Base-by-base conservation (phyloP, 129 eudicot species). In the carrot (Daucus carota) region DNA sequence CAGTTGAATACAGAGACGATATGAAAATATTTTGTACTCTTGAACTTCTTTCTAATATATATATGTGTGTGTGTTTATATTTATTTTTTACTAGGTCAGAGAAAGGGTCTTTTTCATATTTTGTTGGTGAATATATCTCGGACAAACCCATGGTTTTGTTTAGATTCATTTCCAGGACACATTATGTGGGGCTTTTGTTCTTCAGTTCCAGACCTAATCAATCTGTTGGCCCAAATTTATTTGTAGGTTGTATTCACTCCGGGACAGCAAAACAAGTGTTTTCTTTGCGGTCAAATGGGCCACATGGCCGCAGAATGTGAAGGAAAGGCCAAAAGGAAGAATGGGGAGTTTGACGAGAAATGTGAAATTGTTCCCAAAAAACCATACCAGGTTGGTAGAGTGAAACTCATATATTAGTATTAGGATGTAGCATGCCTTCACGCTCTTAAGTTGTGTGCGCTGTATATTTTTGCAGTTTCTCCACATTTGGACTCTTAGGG, bases 221-320 rank as follows among this genome's bases (percentile, higher is more conserved):
- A 20, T 66, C n/a, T 34, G 34, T 67, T 34, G n/a, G 8, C 65
- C 42, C 8, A 31, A 72, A 36, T 81, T 75, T 44, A n/a, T 44
- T 70, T 63, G 62, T 52, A 94, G 98, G 98, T 94, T 86, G 86
- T 94, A 57, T 85, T 66, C 74, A 82, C 85, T 47, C 88, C 90
- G 14, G 99, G 99, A 50, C 99, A 95, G 77, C 97, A 89, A 81
- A 96, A 95, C 79, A 95, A 89, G 74, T 94, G 99, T 74, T 91
- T 91, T 66, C 71, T 85, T 28, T 94, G 97, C 77, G 99, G 97
- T 83, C 96, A 94, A 88, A 70, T 83, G 57, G 99, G 97, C 72
- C 99, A 94, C 87, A 76, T 89, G 46, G 99, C 99, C 14, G 86
- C 90, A 76, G 71, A 81, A 41, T 94, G 99, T 79, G 88, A 94